Conservation (phyloP, 192 early-diverging fungal species). For the Gamsiella multidivaricata region DNA sequence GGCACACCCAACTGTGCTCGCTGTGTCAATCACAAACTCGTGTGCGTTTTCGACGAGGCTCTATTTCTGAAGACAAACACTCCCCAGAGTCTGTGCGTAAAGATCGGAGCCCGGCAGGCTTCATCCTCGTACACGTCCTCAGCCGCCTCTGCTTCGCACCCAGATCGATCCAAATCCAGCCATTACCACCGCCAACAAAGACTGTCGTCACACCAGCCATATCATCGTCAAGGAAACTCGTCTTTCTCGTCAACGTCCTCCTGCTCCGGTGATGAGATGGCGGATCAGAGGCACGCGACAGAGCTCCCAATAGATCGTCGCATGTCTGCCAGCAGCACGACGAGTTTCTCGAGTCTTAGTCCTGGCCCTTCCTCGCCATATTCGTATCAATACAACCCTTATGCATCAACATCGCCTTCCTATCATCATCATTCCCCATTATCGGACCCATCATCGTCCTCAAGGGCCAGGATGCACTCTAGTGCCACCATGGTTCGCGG, state of each 20-base stretch:
- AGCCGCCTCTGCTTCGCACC: neutral
- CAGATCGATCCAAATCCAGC: neutral
- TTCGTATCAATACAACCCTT: neutral
- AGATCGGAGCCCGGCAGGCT: neutral
- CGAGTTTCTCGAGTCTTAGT: slow-evolving; percentile 20
- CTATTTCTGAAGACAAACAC: slow-evolving; percentile 29
- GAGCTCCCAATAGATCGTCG: slow-evolving; percentile 2
- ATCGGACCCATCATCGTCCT: neutral
- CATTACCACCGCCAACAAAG: neutral
- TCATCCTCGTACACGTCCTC: neutral
- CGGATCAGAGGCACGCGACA: neutral
- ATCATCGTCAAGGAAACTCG: neutral
- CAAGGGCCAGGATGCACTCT: neutral
- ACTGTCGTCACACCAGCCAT: neutral
- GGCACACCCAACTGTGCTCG: slow-evolving; percentile 30
- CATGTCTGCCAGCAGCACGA: slow-evolving; percentile 15
- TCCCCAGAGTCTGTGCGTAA: slow-evolving; percentile 10
- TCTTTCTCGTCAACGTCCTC: slow-evolving; percentile 4
- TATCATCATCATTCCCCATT: neutral
- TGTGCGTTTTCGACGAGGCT: slow-evolving; percentile 32
- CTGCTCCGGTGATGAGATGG: slow-evolving; percentile 15
- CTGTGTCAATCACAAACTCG: slow-evolving; percentile 27
- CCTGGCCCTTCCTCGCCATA: slow-evolving; percentile 23
- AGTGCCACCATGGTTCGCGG: neutral
- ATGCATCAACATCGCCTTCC: slow-evolving; percentile 1